A percentile compares a stretch with the other conserved stretches of the same genome.
These are phyloP conservation scores for Lecanicillium sp. DNA, from an alignment of 2,329 filamentous ascomycete species.

Conservation along the genomic window DNA sequence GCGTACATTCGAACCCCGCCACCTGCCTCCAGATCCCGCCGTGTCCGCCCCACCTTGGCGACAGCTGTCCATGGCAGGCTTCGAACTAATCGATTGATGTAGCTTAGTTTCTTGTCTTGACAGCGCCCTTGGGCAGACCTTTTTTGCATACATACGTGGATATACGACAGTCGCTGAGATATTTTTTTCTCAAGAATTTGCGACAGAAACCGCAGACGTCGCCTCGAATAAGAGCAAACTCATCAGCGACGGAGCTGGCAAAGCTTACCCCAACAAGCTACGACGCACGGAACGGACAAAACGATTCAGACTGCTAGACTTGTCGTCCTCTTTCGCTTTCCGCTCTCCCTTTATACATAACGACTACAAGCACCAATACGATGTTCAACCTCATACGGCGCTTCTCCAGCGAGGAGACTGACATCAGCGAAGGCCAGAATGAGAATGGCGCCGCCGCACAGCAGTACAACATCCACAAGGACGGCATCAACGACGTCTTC, in stretches of 20 bases:
- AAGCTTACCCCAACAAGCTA: too few relatives aligned
- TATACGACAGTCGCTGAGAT: background rate
- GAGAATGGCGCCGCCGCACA: constrained; percentile 14
- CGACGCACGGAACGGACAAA: too few relatives aligned
- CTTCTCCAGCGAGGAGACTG: constrained; percentile 47
- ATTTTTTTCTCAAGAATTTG: too few relatives aligned
- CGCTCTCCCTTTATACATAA: too few relatives aligned
- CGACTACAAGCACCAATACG: too few relatives aligned
- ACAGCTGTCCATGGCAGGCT: constrained; percentile 3
- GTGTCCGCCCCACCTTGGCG: constrained; percentile 5
- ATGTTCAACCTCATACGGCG: constrained; percentile 61
- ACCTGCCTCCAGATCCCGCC: constrained; percentile 9
- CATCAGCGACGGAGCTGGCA: too few relatives aligned
- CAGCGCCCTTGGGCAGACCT: background rate
- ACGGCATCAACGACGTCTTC: constrained; percentile 55
- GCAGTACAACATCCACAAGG: constrained; percentile 22
- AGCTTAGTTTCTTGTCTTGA: background rate
- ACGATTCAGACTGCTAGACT: too few relatives aligned
- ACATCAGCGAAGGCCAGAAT: constrained; percentile 24
- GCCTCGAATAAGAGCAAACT: too few relatives aligned
- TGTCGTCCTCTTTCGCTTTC: too few relatives aligned
- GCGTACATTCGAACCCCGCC: constrained; percentile 6
- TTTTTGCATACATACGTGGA: background rate
- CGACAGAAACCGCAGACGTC: too few relatives aligned
- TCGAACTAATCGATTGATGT: background rate